Percentiles rank a stretch among this genome's conserved stretches.
Evolutionary conservation across 208 protist species (phyloP).

Genomic region (Tritrichomonas foetus): DNA sequence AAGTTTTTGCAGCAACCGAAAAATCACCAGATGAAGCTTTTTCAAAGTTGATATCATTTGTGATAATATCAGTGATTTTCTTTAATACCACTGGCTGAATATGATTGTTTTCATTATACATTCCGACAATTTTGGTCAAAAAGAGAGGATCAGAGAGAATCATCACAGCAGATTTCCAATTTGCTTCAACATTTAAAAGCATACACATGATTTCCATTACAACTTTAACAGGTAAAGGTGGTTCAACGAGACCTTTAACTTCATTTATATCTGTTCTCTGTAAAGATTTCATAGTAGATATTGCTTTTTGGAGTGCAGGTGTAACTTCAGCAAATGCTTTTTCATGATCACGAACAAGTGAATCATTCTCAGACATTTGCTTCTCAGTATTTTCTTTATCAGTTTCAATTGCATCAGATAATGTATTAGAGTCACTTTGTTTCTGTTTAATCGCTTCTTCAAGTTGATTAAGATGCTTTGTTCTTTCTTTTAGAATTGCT

Average conservation of each 20-base stretch:
- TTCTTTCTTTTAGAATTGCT: no score
- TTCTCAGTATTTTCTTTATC: background rate
- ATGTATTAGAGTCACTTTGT: no score
- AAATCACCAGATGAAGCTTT: slow-evolving; percentile 76
- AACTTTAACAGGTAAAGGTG: slow-evolving; percentile 81
- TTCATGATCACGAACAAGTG: slow-evolving; percentile 75
- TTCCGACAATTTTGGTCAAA: slow-evolving; percentile 70
- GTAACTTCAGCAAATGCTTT: slow-evolving; percentile 79
- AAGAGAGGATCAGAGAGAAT: slow-evolving; percentile 81
- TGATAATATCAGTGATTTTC: background rate
- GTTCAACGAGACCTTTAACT: slow-evolving; percentile 80
- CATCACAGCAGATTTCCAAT: slow-evolving; percentile 68
- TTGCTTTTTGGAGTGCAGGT: slow-evolving; percentile 75
- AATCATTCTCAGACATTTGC: slow-evolving; percentile 68
- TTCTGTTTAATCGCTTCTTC: no score
- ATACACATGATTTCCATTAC: slow-evolving; percentile 88
- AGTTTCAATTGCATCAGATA: no score
- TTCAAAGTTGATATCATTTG: slow-evolving; percentile 73
- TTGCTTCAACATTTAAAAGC: slow-evolving; percentile 73
- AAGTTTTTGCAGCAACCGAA: slow-evolving; percentile 80
- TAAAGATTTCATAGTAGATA: slow-evolving; percentile 77
- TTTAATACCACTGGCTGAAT: background rate
- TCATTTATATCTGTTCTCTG: slow-evolving; percentile 81
- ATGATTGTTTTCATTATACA: slow-evolving; percentile 75
- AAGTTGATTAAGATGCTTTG: no score